phyloP scores from a whole-genome alignment of 177 flowering plant genomes.

The Viscum album region DNA sequence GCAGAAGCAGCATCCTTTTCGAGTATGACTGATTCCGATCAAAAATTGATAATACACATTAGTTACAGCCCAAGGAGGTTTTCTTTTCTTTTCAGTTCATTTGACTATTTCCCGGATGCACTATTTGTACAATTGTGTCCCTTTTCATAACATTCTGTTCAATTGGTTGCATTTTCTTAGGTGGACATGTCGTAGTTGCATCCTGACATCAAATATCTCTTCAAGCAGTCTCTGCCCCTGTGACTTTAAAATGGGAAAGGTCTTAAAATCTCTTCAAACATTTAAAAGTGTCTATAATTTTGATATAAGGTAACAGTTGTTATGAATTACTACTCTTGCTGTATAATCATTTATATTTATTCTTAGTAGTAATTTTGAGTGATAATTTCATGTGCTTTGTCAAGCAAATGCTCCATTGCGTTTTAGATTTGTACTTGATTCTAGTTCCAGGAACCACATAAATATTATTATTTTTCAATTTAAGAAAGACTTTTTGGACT shows the following conservation, averaged over 20 bases:
- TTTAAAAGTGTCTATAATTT: conserved; percentile 64
- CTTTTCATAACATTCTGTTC: neutral
- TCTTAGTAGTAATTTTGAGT: too few species aligned
- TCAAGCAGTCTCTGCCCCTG: conserved; percentile 66
- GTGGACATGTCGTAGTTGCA: conserved; percentile 74
- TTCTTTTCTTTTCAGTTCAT: neutral
- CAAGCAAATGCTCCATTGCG: too few species aligned
- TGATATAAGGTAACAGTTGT: conserved; percentile 46
- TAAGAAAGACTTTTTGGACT: too few species aligned
- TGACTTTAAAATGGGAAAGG: conserved; percentile 84
- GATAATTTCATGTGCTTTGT: too few species aligned
- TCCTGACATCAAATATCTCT: conserved; percentile 41
- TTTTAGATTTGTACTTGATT: too few species aligned
- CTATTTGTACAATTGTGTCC: neutral
- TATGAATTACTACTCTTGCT: neutral
- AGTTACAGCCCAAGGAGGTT: conserved; percentile 85
- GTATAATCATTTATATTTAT: too few species aligned
- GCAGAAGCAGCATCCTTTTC: conserved; percentile 45
- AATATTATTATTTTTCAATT: too few species aligned
- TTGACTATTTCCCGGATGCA: neutral
- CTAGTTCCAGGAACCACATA: too few species aligned
- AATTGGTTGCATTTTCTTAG: conserved; percentile 21
- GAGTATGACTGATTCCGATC: conserved; percentile 32
- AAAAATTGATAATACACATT: conserved; percentile 68
- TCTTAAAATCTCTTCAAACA: conserved; percentile 47